These are phyloP conservation scores for Anisodus acutangulus DNA, from an alignment of 257 asterid species.

Conservation along the genomic window DNA sequence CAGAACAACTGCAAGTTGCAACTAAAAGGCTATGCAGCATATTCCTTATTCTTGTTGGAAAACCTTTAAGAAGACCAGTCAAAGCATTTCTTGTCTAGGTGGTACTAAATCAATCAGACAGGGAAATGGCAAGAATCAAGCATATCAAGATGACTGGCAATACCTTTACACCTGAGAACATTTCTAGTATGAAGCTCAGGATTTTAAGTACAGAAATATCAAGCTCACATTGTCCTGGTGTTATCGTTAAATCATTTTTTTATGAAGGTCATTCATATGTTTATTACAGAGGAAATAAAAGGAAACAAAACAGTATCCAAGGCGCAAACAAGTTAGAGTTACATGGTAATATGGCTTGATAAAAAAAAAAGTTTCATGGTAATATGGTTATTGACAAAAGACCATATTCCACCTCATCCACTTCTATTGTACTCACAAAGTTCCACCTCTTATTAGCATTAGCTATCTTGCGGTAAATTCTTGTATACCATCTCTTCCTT, in stretches of 20 bases:
- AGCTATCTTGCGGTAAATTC: background rate
- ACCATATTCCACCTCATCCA: constrained; percentile 18
- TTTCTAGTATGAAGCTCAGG: constrained; percentile 16
- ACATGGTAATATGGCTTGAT: background rate
- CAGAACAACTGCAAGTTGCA: background rate
- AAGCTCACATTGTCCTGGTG: constrained; percentile 24
- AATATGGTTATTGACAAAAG: background rate
- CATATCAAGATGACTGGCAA: background rate
- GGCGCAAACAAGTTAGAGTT: constrained; percentile 1
- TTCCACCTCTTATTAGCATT: background rate
- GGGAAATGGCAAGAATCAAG: constrained; percentile 20
- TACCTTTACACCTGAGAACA: constrained; percentile 16
- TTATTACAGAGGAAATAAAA: constrained; percentile 10
- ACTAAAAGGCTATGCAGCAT: constrained; percentile 21
- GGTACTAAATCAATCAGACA: constrained; percentile 1
- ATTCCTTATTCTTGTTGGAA: constrained; percentile 6
- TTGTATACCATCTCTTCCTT: constrained; percentile 12
- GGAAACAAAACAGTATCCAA: background rate
- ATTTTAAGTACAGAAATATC: constrained; percentile 1
- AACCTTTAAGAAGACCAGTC: background rate
- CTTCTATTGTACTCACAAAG: background rate
- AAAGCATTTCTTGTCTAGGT: background rate
- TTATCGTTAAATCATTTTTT: background rate
- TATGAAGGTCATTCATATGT: background rate
- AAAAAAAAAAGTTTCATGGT: too few relatives aligned